Evolutionary conservation across 495 filamentous ascomycete genomes (phyloP), one percentile per base, ranked within the genome.

Genomic region (Trichoderma gamsii): DNA sequence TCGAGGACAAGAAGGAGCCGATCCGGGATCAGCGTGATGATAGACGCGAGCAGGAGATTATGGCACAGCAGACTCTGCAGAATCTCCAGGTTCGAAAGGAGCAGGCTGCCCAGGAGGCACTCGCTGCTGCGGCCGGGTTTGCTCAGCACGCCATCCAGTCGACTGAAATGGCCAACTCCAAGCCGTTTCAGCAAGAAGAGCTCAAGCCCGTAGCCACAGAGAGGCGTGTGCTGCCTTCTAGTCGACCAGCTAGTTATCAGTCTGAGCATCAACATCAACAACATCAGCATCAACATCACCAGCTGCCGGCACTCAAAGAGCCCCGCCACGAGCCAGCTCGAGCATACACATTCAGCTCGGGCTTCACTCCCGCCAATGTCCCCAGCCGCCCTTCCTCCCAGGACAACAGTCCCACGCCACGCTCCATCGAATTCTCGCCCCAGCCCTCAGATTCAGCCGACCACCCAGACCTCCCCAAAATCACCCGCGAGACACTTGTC

Each of bases 401-500:
- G 65, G 52, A 66, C 27, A 43, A 65, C 11, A 35, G 41, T 16
- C n/a, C 41, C 18, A 1, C 46, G 12, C 15, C 46, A 18, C 51
- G 44, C 12, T 38, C 41, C 35, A 52, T 43, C 21, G 35, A 65
- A 16, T n/a, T 12, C 11, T 65, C 63, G 32, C 63, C 63, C 8
- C 35, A 65, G 61, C 61, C 61, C 6, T 35, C 61, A 9, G 61
- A 64, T 9, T n/a, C 6, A 4, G 63, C 21, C 1, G 73, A 64
- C 4, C 27, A 70, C 56, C 41, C 63, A 9, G 49, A 68, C 1
- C 71, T 73, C 1, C 56, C 73, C 0, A 77, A 80, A 23, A 82
- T 83, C 69, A 84, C 70, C 68, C 76, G 73, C 52, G 72, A 71
- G 0, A 74, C 49, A 1, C 70, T 84, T 7, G 69, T 69, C 6